Base-by-base conservation (phyloP, 148 eudicot species). In the Spergularia bocconei region DNA sequence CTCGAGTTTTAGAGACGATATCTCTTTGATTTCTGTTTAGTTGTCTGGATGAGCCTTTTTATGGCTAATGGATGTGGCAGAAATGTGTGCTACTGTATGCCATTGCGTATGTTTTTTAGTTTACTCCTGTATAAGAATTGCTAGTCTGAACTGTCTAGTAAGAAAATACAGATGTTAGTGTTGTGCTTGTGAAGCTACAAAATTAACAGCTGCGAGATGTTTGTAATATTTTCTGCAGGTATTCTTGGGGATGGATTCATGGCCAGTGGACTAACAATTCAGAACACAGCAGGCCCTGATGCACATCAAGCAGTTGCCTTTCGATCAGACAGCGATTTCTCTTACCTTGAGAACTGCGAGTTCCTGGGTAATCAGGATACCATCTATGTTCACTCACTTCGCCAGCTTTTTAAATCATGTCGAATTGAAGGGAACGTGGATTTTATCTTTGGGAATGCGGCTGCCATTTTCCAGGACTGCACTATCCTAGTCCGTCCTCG, bases 241-340 rank as follows among this genome's bases (percentile, higher is more conserved):
- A 74, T 79, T 25, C 69, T 79, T 19, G 85, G 85, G 16, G 85
- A 83, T 51, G 77, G 82, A 52, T 83, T 83, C 77, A 67, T 83
- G 72, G 85, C 85, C 3, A 79, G 75, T 19, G 78, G 65, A 29
- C 66, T 83, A 12, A 79, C 82, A 0, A 39, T 83, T 57, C 70
- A 83, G 67, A 83, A 83, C 80, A 83, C 85, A 11, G 85, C 85
- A 7, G 85, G 85, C 7, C 85, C 85, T 2, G 79, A 79, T 4
- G 79, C 79, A 54, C 85, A 79, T 47, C 85, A 83, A 67, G 85
- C 85, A 0, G 82, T 83, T 23, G 85, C 85, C 74, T 76, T 83
- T 51, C 68, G 82, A 13, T 79, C 81, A 20, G 79, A 71, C 70
- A 76, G 82, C 7, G 85, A 82, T 50, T 79, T 79, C 65, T 79